Evolutionary conservation across 345 rosid species (phyloP), one percentile per base, ranked within the genome.

Genomic region (Noccaea caerulescens): DNA sequence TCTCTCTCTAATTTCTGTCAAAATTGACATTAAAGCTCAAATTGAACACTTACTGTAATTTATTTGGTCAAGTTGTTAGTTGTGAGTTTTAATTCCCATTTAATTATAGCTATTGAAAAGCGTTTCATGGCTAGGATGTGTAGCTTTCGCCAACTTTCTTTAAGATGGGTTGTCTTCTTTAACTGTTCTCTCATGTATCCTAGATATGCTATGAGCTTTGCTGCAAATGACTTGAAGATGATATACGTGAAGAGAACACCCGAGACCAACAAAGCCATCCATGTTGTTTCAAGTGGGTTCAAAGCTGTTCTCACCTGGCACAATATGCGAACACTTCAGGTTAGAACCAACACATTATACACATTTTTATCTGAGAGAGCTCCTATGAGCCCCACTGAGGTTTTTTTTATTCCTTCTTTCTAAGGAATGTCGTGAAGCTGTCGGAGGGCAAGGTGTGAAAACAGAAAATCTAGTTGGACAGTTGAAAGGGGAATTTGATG

Each of bases 391-490:
- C 58, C 10, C 18, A 33, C 66, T 50, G 59, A 57, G 2, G 27
- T 7, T 7, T 1, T 46, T 37, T 14, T 0, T 27, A 3, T 13
- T 30, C 7, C 39, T 49, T 63, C 10, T 76, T 52, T 63, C 52
- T 39, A 56, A 90, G 98, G 98, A 93, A 85, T 91, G 98, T 16
- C 98, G 96, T 68, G 98, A 93, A 85, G 98, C 97, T 50, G 85
- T 91, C 66, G 97, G 96, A 78, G 98, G 97, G 55, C 98, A 93
- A 80, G 97, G 98, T 39, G 54, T 89, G 72, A 93, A 89, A 84
- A 87, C 93, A 33, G 97, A 93, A 78, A 94, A 91, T 79, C 88
- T 71, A 58, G 80, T 94, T 57, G 99, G 99, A 69, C 91, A 87
- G 46, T 55, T 89, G 76, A 94, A 85, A 84, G 80, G 88, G 75